Conservation (phyloP, 2,329 filamentous ascomycete species). For the Phyllosticta paracitricarpa region DNA sequence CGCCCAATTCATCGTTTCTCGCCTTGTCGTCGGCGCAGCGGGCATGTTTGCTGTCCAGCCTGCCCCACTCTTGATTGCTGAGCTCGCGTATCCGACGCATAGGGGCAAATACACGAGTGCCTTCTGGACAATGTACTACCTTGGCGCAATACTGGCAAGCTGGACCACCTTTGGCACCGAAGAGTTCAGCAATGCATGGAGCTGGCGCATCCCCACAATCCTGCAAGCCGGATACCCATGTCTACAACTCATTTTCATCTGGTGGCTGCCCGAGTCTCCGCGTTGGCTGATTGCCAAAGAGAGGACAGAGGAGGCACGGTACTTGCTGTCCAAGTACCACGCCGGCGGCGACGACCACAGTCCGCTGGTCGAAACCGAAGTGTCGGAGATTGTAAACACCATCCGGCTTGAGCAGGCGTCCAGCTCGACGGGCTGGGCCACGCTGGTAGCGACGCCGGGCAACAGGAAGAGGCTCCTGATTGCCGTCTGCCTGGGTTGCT, state of each 20-base stretch:
- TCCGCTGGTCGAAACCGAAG: conserved; percentile 4
- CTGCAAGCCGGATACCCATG: conserved; percentile 41
- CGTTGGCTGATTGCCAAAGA: conserved; percentile 48
- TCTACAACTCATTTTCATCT: conserved; percentile 31
- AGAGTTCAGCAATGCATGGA: conserved; percentile 34
- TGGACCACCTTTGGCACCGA: conserved; percentile 39
- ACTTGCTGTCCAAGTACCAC: conserved; percentile 46
- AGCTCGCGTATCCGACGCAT: conserved; percentile 23
- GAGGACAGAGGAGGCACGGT: conserved; percentile 42
- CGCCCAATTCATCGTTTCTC: conserved; percentile 12
- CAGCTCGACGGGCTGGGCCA: not conserved
- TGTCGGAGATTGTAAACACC: not conserved
- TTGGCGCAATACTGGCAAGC: conserved; percentile 35
- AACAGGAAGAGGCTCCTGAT: conserved; percentile 48
- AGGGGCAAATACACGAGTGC: conserved; percentile 19
- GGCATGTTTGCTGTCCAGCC: conserved; percentile 18
- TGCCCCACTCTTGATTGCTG: conserved; percentile 21
- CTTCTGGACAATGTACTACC: conserved; percentile 13
- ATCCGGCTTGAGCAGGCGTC: conserved; percentile 3
- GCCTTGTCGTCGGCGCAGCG: conserved; percentile 13
- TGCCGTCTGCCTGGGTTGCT: conserved; percentile 42
- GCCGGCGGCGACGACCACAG: conserved; percentile 29
- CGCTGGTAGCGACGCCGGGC: conserved; percentile 20
- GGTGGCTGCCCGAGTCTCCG: conserved; percentile 47
- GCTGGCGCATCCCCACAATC: conserved; percentile 43